Base-by-base conservation (phyloP, 2,329 filamentous ascomycete species). In the Biscogniauxia marginata region DNA sequence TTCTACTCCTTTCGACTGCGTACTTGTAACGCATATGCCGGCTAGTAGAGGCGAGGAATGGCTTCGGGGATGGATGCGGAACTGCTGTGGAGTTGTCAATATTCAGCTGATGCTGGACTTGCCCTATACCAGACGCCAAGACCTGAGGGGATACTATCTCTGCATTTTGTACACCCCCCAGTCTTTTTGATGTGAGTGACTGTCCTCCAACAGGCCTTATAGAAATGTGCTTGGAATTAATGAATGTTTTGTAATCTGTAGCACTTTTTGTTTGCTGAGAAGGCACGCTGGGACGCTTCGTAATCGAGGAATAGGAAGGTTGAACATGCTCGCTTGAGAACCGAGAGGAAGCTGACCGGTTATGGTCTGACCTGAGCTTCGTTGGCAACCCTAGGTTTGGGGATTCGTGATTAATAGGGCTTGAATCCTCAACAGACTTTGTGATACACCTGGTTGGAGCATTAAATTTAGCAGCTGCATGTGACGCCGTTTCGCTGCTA, bases 31-130 rank as follows among this genome's bases (percentile, higher is more conserved):
- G 55, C 9, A 65, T 57, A 25, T 70, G 66, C 2, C 64, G 60
- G 9, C 62, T 60, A 45, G 66, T 72, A 2, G 73, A 70, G 5
- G 67, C 66, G 54, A 75, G 72, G 50, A 74, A 71, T 6, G 66
- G 70, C 23, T 68, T 71, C 2, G 69, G 72, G 7, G 69, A 67
- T 23, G 57, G 53, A 7, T 50, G 64, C 3, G 53, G 57, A 39
- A 16, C 30, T 39, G 30, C 30, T n/a, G 30, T 5, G 30, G 30
- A 39, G 30, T n/a, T n/a, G 2, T 39, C 30, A 16, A 4, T 39
- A 2, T 16, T 39, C n/a, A 16, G 13, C 11, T 16, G 30, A 2
- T 11, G 11, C 30, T n/a, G 30, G 6, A 39, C 30, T 16, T 16
- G 13, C 30, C 30, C 30, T 16, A 16, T 16, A 39, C 30, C n/a